These are phyloP conservation scores for Abortiporus biennis DNA, from an alignment of 1,284 basidiomycete species.

Conservation along the genomic window DNA sequence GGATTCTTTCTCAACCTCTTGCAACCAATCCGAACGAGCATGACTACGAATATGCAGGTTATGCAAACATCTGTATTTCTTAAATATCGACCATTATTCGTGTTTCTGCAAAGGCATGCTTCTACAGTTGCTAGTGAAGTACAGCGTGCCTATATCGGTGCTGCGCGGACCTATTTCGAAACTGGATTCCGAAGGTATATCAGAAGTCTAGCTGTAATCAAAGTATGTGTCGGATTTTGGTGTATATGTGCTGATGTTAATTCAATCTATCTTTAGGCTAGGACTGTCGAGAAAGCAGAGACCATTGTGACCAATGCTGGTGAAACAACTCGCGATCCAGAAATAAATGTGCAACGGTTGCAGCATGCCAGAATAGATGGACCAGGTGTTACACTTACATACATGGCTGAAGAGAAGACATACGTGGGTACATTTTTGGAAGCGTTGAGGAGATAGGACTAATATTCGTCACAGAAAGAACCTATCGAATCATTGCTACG, in stretches of 20 bases:
- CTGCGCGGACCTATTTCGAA: constrained; percentile 91
- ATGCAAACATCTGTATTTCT: constrained; percentile 86
- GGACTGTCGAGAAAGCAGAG: constrained; percentile 60
- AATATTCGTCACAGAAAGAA: constrained; percentile 79
- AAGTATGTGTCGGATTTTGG: constrained; percentile 34
- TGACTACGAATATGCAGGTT: constrained; percentile 91
- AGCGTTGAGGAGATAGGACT: too few relatives aligned
- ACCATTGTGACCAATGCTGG: constrained; percentile 41
- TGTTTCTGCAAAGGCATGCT: constrained; percentile 82
- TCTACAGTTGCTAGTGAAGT: constrained; percentile 83
- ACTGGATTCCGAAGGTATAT: constrained; percentile 92
- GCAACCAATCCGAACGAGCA: constrained; percentile 74
- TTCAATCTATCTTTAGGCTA: constrained; percentile 34
- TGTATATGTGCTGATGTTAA: background rate
- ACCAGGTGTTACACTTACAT: constrained; percentile 73
- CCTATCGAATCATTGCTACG: constrained; percentile 79
- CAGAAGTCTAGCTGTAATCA: constrained; percentile 73
- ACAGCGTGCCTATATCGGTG: constrained; percentile 81
- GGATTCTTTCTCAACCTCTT: constrained; percentile 81
- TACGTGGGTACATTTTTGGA: constrained; percentile 66
- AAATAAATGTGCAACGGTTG: constrained; percentile 51
- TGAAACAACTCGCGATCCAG: constrained; percentile 27
- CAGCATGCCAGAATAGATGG: constrained; percentile 71
- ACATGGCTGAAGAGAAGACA: constrained; percentile 81
- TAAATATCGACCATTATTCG: constrained; percentile 81